Evolutionary conservation across 108 stramenopile species (phyloP).

Genomic region (Pseudonitzschia pungens): DNA sequence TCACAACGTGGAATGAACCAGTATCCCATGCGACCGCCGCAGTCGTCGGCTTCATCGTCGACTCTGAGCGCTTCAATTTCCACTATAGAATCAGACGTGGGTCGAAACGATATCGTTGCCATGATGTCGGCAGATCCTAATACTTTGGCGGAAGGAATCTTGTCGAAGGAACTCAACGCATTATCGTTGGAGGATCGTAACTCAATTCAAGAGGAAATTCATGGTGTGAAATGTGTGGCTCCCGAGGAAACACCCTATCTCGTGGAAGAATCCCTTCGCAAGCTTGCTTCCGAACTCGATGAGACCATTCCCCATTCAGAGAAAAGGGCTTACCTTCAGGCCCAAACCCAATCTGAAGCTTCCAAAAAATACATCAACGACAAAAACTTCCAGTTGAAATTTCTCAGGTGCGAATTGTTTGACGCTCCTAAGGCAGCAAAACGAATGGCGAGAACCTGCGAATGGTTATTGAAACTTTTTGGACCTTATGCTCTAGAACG

Average conservation of each 20-base stretch:
- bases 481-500: conserved; percentile 8
- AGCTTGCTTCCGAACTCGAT: background rate
- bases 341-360: background rate
- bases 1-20: no score
- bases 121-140: background rate
- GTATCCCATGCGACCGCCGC: no score
- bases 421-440: conserved; percentile 28
- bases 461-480: background rate
- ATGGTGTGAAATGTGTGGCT: background rate
- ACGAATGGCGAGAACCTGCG: conserved; percentile 17
- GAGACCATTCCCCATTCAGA: background rate
- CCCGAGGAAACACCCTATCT: conserved; percentile 6
- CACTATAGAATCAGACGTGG: background rate
- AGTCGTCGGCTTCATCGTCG: no score
- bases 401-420: conserved; percentile 41
- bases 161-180: background rate
- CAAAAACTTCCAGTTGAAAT: conserved; percentile 34
- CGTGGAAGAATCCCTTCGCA: conserved; percentile 4
- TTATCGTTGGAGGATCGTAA: background rate
- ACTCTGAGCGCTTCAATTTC: background rate
- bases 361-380: conserved; percentile 18
- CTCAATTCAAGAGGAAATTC: background rate
- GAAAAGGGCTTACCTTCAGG: background rate
- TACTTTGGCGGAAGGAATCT: background rate
- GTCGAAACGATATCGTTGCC: background rate